A percentile compares a stretch with the other conserved stretches of the same genome.
Conservation (phyloP, 306 rosid genomes). For the Pyrus betulifolia region DNA sequence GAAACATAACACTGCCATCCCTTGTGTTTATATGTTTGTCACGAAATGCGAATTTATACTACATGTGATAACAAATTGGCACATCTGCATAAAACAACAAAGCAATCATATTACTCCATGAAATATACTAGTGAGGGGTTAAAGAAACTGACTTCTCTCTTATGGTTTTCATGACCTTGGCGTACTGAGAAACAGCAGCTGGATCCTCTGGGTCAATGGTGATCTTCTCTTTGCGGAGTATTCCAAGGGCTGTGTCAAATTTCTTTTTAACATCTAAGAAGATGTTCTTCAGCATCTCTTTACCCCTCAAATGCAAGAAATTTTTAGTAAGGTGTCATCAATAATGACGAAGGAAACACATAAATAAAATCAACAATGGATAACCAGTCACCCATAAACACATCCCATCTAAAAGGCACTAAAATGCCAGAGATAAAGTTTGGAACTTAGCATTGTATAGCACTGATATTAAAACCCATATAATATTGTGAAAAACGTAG, state of each 20-base stretch:
- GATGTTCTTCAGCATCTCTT: constrained; percentile 82
- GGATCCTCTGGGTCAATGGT: constrained; percentile 83
- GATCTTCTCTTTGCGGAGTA: constrained; percentile 82
- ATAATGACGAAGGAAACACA: not conserved
- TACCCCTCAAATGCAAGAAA: constrained; percentile 18
- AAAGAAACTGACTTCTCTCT: constrained; percentile 70
- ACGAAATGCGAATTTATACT: not conserved
- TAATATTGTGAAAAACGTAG: not conserved
- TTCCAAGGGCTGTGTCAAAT: constrained; percentile 66
- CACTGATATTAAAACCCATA: not conserved
- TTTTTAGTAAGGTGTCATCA: constrained; percentile 16
- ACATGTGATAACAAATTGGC: not conserved
- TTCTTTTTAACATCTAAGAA: constrained; percentile 75
- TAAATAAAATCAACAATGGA: not conserved
- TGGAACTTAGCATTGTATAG: not conserved
- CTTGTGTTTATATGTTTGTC: not conserved
- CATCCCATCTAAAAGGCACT: not conserved
- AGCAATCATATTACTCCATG: not conserved
- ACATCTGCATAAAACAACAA: not conserved
- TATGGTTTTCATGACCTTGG: constrained; percentile 74
- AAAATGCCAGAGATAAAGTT: not conserved
- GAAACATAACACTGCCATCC: not conserved
- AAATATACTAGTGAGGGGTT: constrained; percentile 10
- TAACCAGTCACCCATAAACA: not conserved
- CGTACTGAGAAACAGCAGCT: constrained; percentile 79